Evolutionary conservation across 768 basidiomycete species (phyloP), one percentile per base, ranked within the genome.

Genomic region (Hericium rajendrae): DNA sequence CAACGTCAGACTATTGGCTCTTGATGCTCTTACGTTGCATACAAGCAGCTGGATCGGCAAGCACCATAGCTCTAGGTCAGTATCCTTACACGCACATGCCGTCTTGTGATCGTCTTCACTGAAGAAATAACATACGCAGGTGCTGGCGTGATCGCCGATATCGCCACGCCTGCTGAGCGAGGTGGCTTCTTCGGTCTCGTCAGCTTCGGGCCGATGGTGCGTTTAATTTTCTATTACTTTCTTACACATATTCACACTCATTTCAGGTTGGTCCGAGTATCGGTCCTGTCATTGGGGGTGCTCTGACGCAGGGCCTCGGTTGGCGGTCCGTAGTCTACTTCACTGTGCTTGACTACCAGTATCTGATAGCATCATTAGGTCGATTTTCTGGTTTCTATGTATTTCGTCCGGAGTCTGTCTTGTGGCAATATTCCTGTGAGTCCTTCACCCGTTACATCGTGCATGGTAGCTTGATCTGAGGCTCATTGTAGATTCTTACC

Each of bases 31-130:
- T 94, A n/a, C 80, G 91, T 22, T 88, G 86, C 59, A 39, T 92
- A 2, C 91, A 93, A 73, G 84, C 87, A 2, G 77, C 83, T 2
- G 90, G 91, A 1, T 88, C 85, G 2, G 86, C 89, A 0, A 88
- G 88, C 57, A 88, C 86, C 0, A 76, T 90, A 59, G 88, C 88
- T 0, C 73, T 91, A 20, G 87, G 88, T 80, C 66, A 46, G 67
- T 32, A 18, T n/a, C 4, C 10, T 16, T 13, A 6, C 11, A 28
- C 13, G 5, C 40, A 12, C 6, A 38, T 28, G 15, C 6, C 15
- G 4, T 58, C 48, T 10, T 32, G 32, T 2, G 9, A 32, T 32
- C 32, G 9, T 6, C 32, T 32, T 32, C 1, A 32, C 32, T 32
- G 32, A 32, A 32, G 5, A 38, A 32, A 40, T 49, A 3, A 41